Evolutionary conservation across 1,284 basidiomycete species (phyloP).

Genomic region (Fomes fomentarius): DNA sequence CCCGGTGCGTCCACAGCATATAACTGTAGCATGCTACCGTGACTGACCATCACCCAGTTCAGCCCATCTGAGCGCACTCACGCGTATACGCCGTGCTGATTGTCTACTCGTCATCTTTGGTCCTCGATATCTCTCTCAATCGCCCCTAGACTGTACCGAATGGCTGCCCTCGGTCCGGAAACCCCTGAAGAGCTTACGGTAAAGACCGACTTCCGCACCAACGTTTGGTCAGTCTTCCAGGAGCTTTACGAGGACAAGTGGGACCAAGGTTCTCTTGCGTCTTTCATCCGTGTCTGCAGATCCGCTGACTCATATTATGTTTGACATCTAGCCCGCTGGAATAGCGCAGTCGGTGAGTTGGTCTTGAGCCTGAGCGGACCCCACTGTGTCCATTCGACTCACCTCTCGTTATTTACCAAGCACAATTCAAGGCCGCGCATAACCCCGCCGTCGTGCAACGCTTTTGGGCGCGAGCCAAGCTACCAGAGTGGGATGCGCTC

Average conservation of each 20-base stretch:
- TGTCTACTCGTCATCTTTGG: too few species aligned
- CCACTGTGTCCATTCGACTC: not conserved
- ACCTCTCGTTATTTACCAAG: slow-evolving; percentile 11
- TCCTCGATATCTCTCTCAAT: too few species aligned
- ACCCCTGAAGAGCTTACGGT: slow-evolving; percentile 32
- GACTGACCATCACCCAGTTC: not conserved
- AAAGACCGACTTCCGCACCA: slow-evolving; percentile 33
- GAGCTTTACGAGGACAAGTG: slow-evolving; percentile 36
- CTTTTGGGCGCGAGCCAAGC: slow-evolving; percentile 32
- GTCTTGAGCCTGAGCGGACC: not conserved
- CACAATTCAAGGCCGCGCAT: slow-evolving; percentile 30
- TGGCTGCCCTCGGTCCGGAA: slow-evolving; percentile 21
- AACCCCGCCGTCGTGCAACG: slow-evolving; percentile 28
- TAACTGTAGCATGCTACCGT: slow-evolving; percentile 6
- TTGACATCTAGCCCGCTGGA: slow-evolving; percentile 30
- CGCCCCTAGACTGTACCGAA: too few species aligned
- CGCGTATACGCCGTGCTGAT: not conserved
- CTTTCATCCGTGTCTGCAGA: not conserved
- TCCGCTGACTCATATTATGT: not conserved
- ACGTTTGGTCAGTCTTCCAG: slow-evolving; percentile 35
- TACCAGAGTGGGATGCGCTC: slow-evolving; percentile 35
- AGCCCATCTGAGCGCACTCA: not conserved
- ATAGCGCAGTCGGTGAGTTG: slow-evolving; percentile 29
- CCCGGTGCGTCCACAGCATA: slow-evolving; percentile 16
- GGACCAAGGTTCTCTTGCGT: slow-evolving; percentile 30